These are phyloP conservation scores for Fusarium tuaranense DNA, from an alignment of 2,329 filamentous ascomycete species.

Conservation along the genomic window DNA sequence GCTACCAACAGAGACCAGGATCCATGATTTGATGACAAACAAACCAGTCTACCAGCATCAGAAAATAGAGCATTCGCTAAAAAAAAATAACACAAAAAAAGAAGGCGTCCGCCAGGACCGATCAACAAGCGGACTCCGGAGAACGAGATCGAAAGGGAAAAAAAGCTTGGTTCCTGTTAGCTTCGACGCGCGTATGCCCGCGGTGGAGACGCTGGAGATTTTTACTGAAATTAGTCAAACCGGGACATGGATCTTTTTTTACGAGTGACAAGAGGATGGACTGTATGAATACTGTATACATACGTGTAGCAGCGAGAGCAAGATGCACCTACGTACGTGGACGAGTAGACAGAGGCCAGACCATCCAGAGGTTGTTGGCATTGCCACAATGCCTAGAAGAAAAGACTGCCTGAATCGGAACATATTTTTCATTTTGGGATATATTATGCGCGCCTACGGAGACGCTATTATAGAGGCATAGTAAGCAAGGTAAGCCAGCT, in stretches of 20 bases:
- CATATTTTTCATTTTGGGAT: not conserved
- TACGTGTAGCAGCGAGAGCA: not conserved
- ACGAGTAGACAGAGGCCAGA: conserved; percentile 10
- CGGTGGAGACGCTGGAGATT: conserved; percentile 38
- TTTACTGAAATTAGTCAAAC: conserved; percentile 29
- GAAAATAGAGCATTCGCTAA: conserved; percentile 4
- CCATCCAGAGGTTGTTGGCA: conserved; percentile 8
- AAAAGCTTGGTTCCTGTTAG: conserved; percentile 43
- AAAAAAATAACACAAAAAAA: not conserved
- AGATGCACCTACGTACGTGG: not conserved
- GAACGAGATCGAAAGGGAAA: conserved; percentile 23
- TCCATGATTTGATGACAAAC: conserved; percentile 11
- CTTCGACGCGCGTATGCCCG: conserved; percentile 30
- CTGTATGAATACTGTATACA: conserved; percentile 36
- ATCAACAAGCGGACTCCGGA: conserved; percentile 32
- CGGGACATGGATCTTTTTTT: conserved; percentile 16
- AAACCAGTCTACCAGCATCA: not conserved
- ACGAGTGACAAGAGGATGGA: conserved; percentile 6
- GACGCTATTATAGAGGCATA: not conserved
- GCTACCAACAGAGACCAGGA: not conserved
- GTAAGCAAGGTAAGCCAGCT: not conserved
- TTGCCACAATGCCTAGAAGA: conserved; percentile 12
- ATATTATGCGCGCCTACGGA: not conserved
- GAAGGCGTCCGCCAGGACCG: conserved; percentile 6
- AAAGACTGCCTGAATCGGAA: not conserved